phyloP scores from a whole-genome alignment of 1,284 basidiomycete species.

The Hemileia vastatrix region DNA sequence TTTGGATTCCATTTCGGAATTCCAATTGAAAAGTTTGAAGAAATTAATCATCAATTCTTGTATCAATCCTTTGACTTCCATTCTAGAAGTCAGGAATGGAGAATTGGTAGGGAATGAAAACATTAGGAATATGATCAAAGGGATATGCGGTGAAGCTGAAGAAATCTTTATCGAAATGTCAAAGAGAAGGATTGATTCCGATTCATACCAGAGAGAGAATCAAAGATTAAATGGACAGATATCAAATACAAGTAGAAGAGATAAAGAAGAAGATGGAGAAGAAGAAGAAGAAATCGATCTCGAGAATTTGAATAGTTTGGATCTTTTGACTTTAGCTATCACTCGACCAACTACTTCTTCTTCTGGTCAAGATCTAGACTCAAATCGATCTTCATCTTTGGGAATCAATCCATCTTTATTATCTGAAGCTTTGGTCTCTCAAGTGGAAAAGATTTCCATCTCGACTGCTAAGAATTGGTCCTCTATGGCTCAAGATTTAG shows the following conservation, averaged over 20 bases:
- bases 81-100: conserved; percentile 41
- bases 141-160: conserved; percentile 19
- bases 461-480: conserved; percentile 35
- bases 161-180: conserved; percentile 33
- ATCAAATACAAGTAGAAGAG: conserved; percentile 13
- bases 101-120: conserved; percentile 33
- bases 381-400: conserved; percentile 23
- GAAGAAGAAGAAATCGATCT: conserved; percentile 13
- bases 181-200: conserved; percentile 33
- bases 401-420: conserved; percentile 30
- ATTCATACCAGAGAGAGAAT: background rate
- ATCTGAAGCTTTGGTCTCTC: conserved; percentile 30
- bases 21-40: conserved; percentile 35
- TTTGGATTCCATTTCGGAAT: conserved; percentile 34
- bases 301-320: conserved; percentile 18
- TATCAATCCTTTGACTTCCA: conserved; percentile 42
- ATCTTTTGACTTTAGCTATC: conserved; percentile 24
- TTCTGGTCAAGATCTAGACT: background rate
- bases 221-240: conserved; percentile 27
- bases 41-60: conserved; percentile 43
- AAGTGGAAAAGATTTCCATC: conserved; percentile 31
- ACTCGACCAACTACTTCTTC: background rate
- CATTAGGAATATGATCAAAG: conserved; percentile 6
- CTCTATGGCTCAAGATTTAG: conserved; percentile 30
- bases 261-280: no score